These are phyloP conservation scores for Geoglossum cookeanum DNA, from an alignment of 2,329 filamentous ascomycete genomes.

Conservation along the genomic window DNA sequence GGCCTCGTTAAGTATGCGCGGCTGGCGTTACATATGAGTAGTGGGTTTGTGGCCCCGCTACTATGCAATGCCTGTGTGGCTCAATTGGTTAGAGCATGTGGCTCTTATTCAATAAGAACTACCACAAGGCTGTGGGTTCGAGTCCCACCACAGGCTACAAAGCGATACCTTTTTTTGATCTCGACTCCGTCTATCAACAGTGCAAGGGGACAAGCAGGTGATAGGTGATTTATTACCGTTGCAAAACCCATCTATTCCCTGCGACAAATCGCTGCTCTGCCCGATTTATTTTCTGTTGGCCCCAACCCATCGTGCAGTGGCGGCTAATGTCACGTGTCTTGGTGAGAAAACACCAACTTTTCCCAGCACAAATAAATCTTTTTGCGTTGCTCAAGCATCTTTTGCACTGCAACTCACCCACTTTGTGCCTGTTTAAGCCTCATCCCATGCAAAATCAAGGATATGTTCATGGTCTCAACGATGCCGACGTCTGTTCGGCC, in stretches of 20 bases:
- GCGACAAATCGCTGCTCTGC: no score
- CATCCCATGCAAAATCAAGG: neutral
- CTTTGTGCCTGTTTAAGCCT: neutral
- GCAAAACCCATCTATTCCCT: no score
- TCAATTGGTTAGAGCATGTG: neutral
- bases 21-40: neutral
- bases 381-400: no score
- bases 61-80: neutral
- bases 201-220: no score
- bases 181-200: neutral
- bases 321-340: no score
- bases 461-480: neutral
- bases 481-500: conserved; percentile 6
- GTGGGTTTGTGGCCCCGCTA: neutral
- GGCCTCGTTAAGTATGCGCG: neutral
- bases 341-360: no score
- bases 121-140: neutral
- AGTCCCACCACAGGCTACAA: neutral
- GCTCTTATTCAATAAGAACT: neutral
- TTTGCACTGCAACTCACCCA: neutral
- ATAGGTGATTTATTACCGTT: no score
- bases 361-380: no score
- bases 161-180: neutral
- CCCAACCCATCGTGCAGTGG: no score
- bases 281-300: no score